Evolutionary conservation across 179 eudicot species (phyloP), one percentile per base, ranked within the genome.

Genomic region (Vitellaria paradoxa): DNA sequence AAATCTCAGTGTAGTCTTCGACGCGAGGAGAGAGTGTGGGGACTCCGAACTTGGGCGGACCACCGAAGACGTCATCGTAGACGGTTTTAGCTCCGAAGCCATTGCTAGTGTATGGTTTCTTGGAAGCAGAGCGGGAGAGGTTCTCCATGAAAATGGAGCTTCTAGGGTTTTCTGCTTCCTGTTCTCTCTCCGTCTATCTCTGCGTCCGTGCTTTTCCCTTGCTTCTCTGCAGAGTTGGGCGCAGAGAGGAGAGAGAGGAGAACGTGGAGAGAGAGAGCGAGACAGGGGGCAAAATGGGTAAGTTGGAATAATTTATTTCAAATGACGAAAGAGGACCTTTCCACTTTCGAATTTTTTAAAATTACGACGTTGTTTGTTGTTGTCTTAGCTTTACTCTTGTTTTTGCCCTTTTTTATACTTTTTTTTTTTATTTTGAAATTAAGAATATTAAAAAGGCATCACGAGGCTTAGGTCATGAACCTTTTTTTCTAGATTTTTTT

Each of bases 21-120:
- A 83, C 74, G 15, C 93, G 86, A 10, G 97, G 95, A 42, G 95
- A 89, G 30, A 88, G 82, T 7, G 87, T 72, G 15, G 86, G 77
- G 53, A 80, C 56, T 14, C 88, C 77, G 59, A 76, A 82, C 79
- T 74, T 88, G 0, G 89, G 90, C n/a, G 86, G 86, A n/a, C 87
- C 90, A 24, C 89, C 86, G 76, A 92, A 91, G 70, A 91, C 95
- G 83, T 89, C 97, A 78, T 92, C 93, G 90, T 92, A 92, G 0
- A 85, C 78, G 65, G 93, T 80, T 73, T 76, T 83, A 23, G 81
- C 61, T 30, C 75, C 79, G 68, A 60, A 79, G 82, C 68, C 82
- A 70, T 76, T 81, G 79, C 59, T 77, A 66, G 81, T 81, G 79
- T 73, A 68, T 70, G 73, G 13, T 61, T 77, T 82, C 73, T 65